Conservation (phyloP, 176 grass and related monocot species). For the Aegilops longissima region DNA sequence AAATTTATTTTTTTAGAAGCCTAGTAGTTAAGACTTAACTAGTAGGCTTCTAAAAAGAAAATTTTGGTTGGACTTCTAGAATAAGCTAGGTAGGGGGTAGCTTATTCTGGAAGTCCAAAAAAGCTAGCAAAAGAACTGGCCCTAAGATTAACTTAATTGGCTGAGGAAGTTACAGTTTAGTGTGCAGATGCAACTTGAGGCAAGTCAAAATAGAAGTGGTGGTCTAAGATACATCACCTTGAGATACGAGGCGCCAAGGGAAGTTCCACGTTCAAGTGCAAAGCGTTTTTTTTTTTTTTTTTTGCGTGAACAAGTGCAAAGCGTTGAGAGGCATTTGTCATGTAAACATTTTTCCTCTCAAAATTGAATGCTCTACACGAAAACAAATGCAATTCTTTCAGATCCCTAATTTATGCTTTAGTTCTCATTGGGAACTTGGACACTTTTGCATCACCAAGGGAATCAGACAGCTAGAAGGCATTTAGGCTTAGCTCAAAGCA, state of each 20-base stretch:
- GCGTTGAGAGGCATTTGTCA: slow-evolving; percentile 39
- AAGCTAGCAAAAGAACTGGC: too few relatives aligned
- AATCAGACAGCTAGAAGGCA: background rate
- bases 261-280: slow-evolving; percentile 41
- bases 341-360: slow-evolving; percentile 38
- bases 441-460: background rate
- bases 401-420: background rate
- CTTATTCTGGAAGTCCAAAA: too few relatives aligned
- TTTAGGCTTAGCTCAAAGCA: background rate
- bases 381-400: background rate
- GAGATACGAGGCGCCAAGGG: slow-evolving; percentile 26
- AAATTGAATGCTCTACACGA: slow-evolving; percentile 34
- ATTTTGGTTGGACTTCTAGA: too few relatives aligned
- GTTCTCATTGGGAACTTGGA: background rate
- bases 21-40: too few relatives aligned
- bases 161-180: too few relatives aligned
- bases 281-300: too few relatives aligned
- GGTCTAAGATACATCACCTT: slow-evolving; percentile 46
- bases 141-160: too few relatives aligned
- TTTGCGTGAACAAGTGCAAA: slow-evolving; percentile 47
- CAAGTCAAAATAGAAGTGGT: background rate
- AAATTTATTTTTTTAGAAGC: too few relatives aligned
- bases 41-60: too few relatives aligned
- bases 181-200: slow-evolving; percentile 36
- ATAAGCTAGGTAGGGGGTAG: too few relatives aligned